Evolutionary conservation across 1,284 basidiomycete genomes (phyloP).

Genomic region (Neolentinus lepideus): DNA sequence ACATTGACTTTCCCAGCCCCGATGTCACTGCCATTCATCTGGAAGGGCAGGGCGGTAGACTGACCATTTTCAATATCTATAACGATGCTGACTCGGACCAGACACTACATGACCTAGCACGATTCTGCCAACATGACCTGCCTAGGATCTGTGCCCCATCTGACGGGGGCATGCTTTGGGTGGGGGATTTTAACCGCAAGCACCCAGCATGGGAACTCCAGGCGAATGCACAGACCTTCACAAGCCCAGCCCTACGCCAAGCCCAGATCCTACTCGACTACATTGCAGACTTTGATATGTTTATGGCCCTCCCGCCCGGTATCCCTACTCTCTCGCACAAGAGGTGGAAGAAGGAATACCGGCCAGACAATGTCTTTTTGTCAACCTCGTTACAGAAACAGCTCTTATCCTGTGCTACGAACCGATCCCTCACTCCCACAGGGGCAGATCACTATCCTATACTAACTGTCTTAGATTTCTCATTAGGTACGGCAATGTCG

Average conservation of each 20-base stretch:
- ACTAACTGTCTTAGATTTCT: constrained; percentile 8
- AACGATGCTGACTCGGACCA: constrained; percentile 20
- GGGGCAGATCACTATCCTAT: constrained; percentile 23
- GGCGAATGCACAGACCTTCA: constrained; percentile 29
- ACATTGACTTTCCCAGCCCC: constrained; percentile 13
- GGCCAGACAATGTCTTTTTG: constrained; percentile 28
- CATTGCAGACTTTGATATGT: constrained; percentile 12
- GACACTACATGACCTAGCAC: constrained; percentile 11
- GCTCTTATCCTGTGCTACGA: constrained; percentile 14
- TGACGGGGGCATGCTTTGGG: constrained; percentile 22
- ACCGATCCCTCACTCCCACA: constrained; percentile 8
- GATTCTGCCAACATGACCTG: not conserved
- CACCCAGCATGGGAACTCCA: constrained; percentile 38
- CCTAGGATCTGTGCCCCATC: not conserved
- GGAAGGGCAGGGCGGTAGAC: not conserved
- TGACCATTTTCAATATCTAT: constrained; percentile 29
- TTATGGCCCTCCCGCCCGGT: constrained; percentile 19
- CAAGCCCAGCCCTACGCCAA: constrained; percentile 5
- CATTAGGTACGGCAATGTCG: constrained; percentile 5
- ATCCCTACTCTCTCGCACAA: constrained; percentile 21
- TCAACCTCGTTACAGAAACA: constrained; percentile 6
- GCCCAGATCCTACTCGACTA: constrained; percentile 17
- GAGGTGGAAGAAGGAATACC: constrained; percentile 19
- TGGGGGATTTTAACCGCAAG: constrained; percentile 44
- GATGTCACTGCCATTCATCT: constrained; percentile 25